phyloP scores from a whole-genome alignment of 2,329 filamentous ascomycete species.

The Colletotrichum tanaceti region DNA sequence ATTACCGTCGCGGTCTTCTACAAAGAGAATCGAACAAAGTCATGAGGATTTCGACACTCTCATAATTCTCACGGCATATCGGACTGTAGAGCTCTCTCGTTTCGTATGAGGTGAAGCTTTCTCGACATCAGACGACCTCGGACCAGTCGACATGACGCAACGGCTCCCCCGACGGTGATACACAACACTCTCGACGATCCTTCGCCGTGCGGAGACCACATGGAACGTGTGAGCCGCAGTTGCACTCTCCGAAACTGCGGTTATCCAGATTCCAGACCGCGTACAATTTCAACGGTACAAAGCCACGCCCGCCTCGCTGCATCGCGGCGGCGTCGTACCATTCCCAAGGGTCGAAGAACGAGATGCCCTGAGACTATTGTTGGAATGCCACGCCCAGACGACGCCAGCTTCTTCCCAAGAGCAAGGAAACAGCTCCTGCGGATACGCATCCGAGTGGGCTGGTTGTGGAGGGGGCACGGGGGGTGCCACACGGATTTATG shows the following conservation, averaged over 20 bases:
- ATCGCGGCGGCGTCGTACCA: too few relatives aligned
- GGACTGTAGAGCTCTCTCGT: background rate
- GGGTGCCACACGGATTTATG: background rate
- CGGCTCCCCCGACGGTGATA: background rate
- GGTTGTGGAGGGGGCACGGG: background rate
- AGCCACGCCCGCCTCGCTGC: background rate
- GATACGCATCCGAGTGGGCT: background rate
- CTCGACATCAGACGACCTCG: constrained; percentile 29
- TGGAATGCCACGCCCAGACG: background rate
- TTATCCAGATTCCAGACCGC: too few relatives aligned
- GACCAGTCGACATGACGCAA: background rate
- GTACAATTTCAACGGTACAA: too few relatives aligned
- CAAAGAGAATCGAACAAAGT: too few relatives aligned
- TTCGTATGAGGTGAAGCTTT: constrained; percentile 24
- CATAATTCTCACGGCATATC: background rate
- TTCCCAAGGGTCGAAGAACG: background rate
- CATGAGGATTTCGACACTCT: background rate
- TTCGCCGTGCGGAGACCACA: background rate
- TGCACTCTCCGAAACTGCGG: background rate
- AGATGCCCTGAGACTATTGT: background rate
- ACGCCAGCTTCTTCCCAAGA: background rate
- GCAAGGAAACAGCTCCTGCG: background rate
- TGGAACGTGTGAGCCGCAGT: constrained; percentile 2
- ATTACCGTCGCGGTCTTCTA: too few relatives aligned
- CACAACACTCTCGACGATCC: background rate